These are phyloP conservation scores for Candida berthetii DNA, from an alignment of 805 yeast genomes.

Conservation along the genomic window DNA sequence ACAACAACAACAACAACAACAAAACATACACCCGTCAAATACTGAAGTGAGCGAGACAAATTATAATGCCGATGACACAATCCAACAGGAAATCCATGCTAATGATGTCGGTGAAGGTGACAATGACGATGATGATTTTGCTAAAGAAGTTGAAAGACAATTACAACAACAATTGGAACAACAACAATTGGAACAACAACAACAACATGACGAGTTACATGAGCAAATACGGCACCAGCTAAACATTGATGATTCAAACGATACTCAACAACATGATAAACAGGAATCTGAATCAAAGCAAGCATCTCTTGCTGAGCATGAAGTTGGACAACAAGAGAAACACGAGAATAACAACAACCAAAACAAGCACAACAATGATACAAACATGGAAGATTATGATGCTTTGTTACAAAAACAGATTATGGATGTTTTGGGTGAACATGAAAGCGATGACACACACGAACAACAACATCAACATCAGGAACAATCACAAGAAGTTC, in stretches of 20 bases:
- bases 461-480: not conserved
- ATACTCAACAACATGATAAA: not conserved
- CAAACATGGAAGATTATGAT: constrained; percentile 4
- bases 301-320: not conserved
- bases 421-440: constrained; percentile 10
- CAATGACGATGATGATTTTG: constrained; percentile 18
- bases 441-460: not conserved
- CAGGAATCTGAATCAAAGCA: not conserved
- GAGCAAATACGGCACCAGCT: constrained; percentile 7
- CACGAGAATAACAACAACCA: too few species aligned
- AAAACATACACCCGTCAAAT: too few species aligned
- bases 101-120: constrained; percentile 2
- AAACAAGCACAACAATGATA: not conserved
- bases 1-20: not conserved
- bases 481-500: not conserved
- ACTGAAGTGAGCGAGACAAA: constrained; percentile 6
- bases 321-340: too few species aligned
- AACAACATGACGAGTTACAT: not conserved
- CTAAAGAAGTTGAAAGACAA: constrained; percentile 20
- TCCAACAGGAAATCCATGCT: constrained; percentile 3
- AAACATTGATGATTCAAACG: not conserved
- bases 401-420: constrained; percentile 12
- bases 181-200: not conserved
- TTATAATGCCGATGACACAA: constrained; percentile 14
- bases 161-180: constrained; percentile 13